These are phyloP conservation scores for Solanum arcanum DNA, from an alignment of 257 asterid species.

Conservation along the genomic window DNA sequence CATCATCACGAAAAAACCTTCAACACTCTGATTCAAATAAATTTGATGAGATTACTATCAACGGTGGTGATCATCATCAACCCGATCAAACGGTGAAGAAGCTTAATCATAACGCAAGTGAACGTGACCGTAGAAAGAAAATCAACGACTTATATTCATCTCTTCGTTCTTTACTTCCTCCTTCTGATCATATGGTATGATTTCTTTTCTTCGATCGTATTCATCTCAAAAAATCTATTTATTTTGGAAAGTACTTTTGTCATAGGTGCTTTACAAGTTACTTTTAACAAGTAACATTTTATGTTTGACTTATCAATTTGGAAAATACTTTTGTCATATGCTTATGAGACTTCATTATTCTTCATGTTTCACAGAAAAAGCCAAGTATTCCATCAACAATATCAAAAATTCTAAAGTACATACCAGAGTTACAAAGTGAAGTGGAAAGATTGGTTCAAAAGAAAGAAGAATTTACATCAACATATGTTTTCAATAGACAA, in stretches of 20 bases:
- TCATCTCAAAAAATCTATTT: neutral
- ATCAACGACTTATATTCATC: constrained; percentile 46
- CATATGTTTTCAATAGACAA: neutral
- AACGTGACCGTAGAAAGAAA: constrained; percentile 62
- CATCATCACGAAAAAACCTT: neutral
- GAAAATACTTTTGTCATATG: neutral
- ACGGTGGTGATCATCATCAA: neutral
- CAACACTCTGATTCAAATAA: neutral
- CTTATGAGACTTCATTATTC: neutral
- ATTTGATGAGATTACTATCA: neutral
- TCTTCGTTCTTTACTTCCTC: constrained; percentile 69
- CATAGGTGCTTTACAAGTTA: neutral
- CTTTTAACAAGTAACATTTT: neutral
- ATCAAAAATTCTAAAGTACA: constrained; percentile 1
- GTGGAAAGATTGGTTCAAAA: constrained; percentile 4
- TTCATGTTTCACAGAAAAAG: neutral
- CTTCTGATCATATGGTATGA: constrained; percentile 32
- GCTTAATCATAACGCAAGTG: constrained; percentile 69
- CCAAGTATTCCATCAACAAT: constrained; percentile 4
- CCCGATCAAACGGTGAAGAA: constrained; percentile 20
- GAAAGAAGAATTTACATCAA: constrained; percentile 1
- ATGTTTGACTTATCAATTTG: neutral
- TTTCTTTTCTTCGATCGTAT: neutral
- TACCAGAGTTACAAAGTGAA: constrained; percentile 8
- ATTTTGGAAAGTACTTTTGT: neutral